Evolutionary conservation across 805 yeast genomes (phyloP), one percentile per base, ranked within the genome.

Genomic region (Torulaspora gathmanii): DNA sequence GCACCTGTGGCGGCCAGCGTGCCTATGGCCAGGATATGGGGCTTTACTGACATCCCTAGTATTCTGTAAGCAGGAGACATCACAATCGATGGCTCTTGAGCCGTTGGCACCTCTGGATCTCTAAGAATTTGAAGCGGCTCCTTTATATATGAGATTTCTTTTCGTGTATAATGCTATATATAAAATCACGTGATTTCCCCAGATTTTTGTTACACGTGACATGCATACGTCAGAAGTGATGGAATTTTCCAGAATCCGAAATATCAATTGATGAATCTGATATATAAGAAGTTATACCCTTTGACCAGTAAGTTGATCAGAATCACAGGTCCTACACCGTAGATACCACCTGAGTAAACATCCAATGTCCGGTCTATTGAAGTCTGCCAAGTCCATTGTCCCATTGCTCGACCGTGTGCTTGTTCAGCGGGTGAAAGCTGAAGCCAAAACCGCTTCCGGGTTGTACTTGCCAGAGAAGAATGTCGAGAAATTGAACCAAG

Each of bases 381-480:
- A 86, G 70, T 81, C 86, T 55, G 93, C 87, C 60, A 84, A 88
- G 72, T 78, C 88, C 48, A 83, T 93, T 65, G 82, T 83, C 56
- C 99, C 99, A 53, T 80, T 95, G 58, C 77, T 93, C 58, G 98
- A 93, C 82, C 85, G 99, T 73, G 91, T 93, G 50, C 80, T 93
- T 53, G 96, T 93, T 52, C 97, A 90, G 75, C 86, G 97, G 70
- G 71, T 84, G 64, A 89, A 88, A 77, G 95, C 95, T 49, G 83
- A 86, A 63, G 77, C 91, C 55, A 78, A 89, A 74, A 90, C 98
- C 49, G 85, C 95, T 46, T 82, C 93, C 36, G 98, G 98, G 63
- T 79, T 90, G 62, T 86, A 80, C 71, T 83, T 90, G 56, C 98
- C 98, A 51, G 97, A 90, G 72, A 89, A 89, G 77, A 90, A 91